Percentiles rank a stretch among this genome's conserved stretches.
Conservation (phyloP, 768 basidiomycete species). For the Xerocomus brunneocitrinus region DNA sequence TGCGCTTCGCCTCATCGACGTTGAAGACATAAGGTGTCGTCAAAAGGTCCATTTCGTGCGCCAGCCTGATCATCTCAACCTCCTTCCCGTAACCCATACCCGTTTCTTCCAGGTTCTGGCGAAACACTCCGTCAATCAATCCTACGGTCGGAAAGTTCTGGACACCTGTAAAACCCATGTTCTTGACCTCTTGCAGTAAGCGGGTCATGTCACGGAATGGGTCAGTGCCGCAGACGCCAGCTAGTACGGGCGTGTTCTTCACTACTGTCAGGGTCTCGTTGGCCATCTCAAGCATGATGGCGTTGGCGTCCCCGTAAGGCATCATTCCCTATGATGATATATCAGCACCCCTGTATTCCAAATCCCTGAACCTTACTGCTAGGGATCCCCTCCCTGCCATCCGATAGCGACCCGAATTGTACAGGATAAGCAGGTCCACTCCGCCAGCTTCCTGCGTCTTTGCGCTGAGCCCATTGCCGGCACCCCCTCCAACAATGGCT, state of each 20-base stretch:
- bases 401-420: conserved; percentile 29
- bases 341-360: conserved; percentile 1
- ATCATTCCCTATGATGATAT: not conserved
- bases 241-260: not conserved
- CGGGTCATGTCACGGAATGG: not conserved
- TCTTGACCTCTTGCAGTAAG: conserved; percentile 18
- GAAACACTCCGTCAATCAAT: conserved; percentile 28
- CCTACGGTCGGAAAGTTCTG: conserved; percentile 29
- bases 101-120: conserved; percentile 27
- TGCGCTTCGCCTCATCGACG: conserved; percentile 21
- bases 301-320: conserved; percentile 21
- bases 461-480: conserved; percentile 25
- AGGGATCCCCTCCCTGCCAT: conserved; percentile 30
- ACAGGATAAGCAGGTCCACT: conserved; percentile 27
- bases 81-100: conserved; percentile 29
- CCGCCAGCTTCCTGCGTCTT: conserved; percentile 14
- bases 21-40: conserved; percentile 30
- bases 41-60: conserved; percentile 20
- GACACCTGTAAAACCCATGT: conserved; percentile 25
- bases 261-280: conserved; percentile 24
- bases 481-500: conserved; percentile 26
- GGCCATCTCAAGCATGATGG: conserved; percentile 28
- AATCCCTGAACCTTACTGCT: conserved; percentile 16
- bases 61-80: conserved; percentile 28
- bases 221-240: not conserved